phyloP scores from a whole-genome alignment of 2,329 filamentous ascomycete genomes.

The Tolypocladium cylindrosporum region DNA sequence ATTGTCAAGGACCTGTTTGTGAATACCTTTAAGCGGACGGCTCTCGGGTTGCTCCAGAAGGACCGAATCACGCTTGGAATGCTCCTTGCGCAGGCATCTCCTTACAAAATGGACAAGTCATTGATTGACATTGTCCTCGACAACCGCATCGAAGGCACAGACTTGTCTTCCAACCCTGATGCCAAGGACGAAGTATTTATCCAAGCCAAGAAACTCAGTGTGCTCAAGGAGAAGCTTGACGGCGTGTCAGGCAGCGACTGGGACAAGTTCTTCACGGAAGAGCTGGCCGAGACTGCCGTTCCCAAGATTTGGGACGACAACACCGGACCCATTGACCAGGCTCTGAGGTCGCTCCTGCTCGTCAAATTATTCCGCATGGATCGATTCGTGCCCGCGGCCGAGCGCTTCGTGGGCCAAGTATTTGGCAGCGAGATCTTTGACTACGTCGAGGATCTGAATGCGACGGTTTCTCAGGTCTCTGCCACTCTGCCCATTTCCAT shows the following conservation, averaged over 20 bases:
- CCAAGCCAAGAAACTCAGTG: constrained; percentile 56
- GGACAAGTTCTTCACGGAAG: constrained; percentile 75
- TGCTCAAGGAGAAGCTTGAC: constrained; percentile 65
- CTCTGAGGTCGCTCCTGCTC: constrained; percentile 73
- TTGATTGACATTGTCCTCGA: constrained; percentile 84
- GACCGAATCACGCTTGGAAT: constrained; percentile 91
- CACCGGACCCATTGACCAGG: constrained; percentile 59
- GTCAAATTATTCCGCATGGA: constrained; percentile 94
- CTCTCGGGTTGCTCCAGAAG: constrained; percentile 82
- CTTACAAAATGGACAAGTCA: constrained; percentile 86
- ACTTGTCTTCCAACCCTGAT: constrained; percentile 61
- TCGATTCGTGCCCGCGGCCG: constrained; percentile 84
- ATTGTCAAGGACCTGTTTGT: constrained; percentile 90
- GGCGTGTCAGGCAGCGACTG: constrained; percentile 54
- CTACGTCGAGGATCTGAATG: constrained; percentile 72
- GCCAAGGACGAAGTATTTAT: constrained; percentile 58
- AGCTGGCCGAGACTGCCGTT: constrained; percentile 76
- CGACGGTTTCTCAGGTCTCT: constrained; percentile 75
- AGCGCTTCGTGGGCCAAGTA: constrained; percentile 78
- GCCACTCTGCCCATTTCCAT: constrained; percentile 80
- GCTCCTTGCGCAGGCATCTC: constrained; percentile 90
- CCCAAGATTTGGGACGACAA: constrained; percentile 63
- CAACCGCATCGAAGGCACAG: constrained; percentile 61
- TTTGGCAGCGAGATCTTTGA: constrained; percentile 81
- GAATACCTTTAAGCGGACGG: constrained; percentile 87